Percentiles rank a stretch among this genome's conserved stretches.
Conservation (phyloP, 2,329 filamentous ascomycete species). For the Leptographium wingfieldii region DNA sequence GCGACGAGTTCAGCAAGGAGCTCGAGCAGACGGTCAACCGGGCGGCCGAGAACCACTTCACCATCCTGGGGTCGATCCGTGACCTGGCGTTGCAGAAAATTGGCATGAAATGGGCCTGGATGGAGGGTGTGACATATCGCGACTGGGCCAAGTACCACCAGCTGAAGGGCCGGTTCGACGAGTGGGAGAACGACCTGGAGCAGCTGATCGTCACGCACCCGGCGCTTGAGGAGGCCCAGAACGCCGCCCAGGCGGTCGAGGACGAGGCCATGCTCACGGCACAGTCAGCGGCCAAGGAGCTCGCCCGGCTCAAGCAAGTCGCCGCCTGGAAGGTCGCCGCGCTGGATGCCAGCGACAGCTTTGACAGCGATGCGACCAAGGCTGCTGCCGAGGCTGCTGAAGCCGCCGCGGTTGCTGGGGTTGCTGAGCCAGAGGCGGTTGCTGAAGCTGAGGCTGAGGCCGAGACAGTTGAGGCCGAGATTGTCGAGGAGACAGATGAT, state of each 20-base stretch:
- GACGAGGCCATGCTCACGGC: slow-evolving; percentile 70
- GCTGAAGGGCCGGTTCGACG: slow-evolving; percentile 67
- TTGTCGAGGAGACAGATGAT: slow-evolving; percentile 5
- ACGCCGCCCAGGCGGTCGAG: slow-evolving; percentile 46
- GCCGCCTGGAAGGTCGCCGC: slow-evolving; percentile 72
- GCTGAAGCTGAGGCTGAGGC: slow-evolving; percentile 9
- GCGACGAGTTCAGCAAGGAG: slow-evolving; percentile 56
- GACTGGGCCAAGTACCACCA: slow-evolving; percentile 94
- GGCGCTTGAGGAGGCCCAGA: slow-evolving; percentile 54
- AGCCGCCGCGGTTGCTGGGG: slow-evolving; percentile 12
- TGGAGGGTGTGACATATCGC: slow-evolving; percentile 89
- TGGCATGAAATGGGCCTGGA: slow-evolving; percentile 91
- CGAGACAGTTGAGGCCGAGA: background rate
- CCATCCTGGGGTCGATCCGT: slow-evolving; percentile 70
- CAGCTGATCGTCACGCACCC: slow-evolving; percentile 63
- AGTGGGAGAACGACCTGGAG: slow-evolving; percentile 76
- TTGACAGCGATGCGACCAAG: slow-evolving; percentile 54
- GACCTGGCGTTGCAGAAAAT: slow-evolving; percentile 82
- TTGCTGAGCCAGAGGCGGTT: slow-evolving; percentile 17
- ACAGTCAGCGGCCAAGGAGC: slow-evolving; percentile 64
- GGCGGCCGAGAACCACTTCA: slow-evolving; percentile 68
- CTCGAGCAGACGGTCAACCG: slow-evolving; percentile 55
- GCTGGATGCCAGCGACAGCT: slow-evolving; percentile 64
- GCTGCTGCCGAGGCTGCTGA: slow-evolving; percentile 41
- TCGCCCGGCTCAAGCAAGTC: slow-evolving; percentile 70